These are phyloP conservation scores for Colletotrichum siamense DNA, from an alignment of 2,329 filamentous ascomycete species.

Conservation along the genomic window DNA sequence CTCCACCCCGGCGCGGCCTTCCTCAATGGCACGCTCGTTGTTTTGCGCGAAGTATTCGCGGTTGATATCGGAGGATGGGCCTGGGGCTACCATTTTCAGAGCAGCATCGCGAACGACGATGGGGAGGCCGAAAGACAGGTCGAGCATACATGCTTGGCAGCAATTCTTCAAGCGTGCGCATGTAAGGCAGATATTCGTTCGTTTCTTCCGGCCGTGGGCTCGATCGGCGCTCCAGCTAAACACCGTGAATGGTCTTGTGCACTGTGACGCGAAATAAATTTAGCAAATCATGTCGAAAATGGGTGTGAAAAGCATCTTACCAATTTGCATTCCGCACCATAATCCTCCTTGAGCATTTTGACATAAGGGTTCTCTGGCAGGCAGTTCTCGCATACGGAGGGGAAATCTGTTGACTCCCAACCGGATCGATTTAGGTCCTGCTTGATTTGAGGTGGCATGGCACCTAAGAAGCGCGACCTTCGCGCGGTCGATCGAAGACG, in stretches of 20 bases:
- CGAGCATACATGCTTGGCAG: constrained; percentile 98
- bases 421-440: constrained; percentile 94
- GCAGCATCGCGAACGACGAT: constrained; percentile 96
- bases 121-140: constrained; percentile 92
- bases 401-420: constrained; percentile 93
- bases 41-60: constrained; percentile 98
- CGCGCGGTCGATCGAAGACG: not conserved
- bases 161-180: constrained; percentile 98
- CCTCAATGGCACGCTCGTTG: constrained; percentile 93
- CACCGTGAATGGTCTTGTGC: constrained; percentile 93
- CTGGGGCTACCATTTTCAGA: constrained; percentile 95
- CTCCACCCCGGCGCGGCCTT: constrained; percentile 83
- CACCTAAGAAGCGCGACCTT: constrained; percentile 23
- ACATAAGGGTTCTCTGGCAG: constrained; percentile 97
- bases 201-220: constrained; percentile 84
- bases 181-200: constrained; percentile 94
- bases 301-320: constrained; percentile 29
- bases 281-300: constrained; percentile 21
- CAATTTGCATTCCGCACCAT: constrained; percentile 84
- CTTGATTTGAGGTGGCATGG: constrained; percentile 91
- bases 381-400: constrained; percentile 89
- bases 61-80: constrained; percentile 91
- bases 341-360: constrained; percentile 98
- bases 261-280: constrained; percentile 43
- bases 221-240: constrained; percentile 96